Evolutionary conservation across 2,329 filamentous ascomycete genomes (phyloP).

Genomic region (Chaetomiaceae sp.): DNA sequence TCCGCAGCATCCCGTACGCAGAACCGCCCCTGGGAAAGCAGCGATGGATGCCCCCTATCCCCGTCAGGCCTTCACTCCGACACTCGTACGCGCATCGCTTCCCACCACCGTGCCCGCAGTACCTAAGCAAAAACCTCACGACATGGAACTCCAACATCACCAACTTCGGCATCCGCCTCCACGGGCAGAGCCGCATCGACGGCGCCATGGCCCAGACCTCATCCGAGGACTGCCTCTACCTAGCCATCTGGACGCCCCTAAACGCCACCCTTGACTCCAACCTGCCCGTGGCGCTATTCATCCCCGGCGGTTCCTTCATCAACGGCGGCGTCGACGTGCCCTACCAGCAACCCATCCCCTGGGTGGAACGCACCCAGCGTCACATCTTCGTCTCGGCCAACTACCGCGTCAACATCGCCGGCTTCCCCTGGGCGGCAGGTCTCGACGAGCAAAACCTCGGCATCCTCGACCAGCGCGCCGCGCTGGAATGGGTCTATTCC

Average conservation of each 20-base stretch:
- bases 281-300: conserved; percentile 42
- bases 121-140: conserved; percentile 25
- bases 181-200: conserved; percentile 29
- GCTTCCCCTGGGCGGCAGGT: conserved; percentile 31
- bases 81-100: conserved; percentile 23
- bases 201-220: conserved; percentile 26
- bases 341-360: conserved; percentile 42
- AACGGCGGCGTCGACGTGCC: conserved; percentile 42
- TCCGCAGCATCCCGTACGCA: conserved; percentile 36
- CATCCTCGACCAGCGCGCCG: conserved; percentile 46
- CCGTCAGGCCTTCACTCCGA: conserved; percentile 17
- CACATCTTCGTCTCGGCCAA: conserved; percentile 40
- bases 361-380: conserved; percentile 38
- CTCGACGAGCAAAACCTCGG: conserved; percentile 41
- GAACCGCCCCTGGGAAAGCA: conserved; percentile 31
- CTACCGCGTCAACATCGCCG: conserved; percentile 36
- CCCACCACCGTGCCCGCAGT: conserved; percentile 28
- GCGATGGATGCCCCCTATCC: conserved; percentile 24
- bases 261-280: conserved; percentile 18
- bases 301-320: conserved; percentile 44
- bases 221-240: conserved; percentile 40
- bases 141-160: conserved; percentile 30
- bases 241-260: conserved; percentile 41
- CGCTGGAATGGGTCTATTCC: conserved; percentile 46
- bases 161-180: conserved; percentile 31